Evolutionary conservation across 2,329 filamentous ascomycete species (phyloP).

Genomic region (Fusarium piperis): DNA sequence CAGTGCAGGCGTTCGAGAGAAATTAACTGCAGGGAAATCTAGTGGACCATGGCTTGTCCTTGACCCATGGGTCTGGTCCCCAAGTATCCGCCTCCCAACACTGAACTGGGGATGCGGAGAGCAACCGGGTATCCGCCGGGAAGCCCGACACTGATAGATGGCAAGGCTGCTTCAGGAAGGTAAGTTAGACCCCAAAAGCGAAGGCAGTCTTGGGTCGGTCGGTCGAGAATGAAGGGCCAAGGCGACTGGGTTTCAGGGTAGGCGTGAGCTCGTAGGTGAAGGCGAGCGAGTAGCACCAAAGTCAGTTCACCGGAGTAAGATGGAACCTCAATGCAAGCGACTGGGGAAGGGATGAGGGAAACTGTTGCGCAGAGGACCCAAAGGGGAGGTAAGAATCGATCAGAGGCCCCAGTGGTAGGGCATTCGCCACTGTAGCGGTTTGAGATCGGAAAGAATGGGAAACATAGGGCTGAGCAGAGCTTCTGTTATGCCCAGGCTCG

Average conservation of each 20-base stretch:
- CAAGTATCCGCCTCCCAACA: slow-evolving; percentile 8
- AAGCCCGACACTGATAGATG: neutral
- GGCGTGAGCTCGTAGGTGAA: neutral
- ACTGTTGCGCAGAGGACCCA: slow-evolving; percentile 1
- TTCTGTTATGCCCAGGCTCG: slow-evolving; percentile 27
- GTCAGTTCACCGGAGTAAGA: neutral
- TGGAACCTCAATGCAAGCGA: slow-evolving; percentile 1
- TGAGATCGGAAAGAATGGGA: slow-evolving; percentile 13
- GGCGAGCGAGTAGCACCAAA: slow-evolving; percentile 5
- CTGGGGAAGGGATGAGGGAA: neutral
- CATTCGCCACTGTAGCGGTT: slow-evolving; percentile 21
- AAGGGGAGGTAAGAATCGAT: slow-evolving; percentile 24
- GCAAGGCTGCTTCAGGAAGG: slow-evolving; percentile 14
- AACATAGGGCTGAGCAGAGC: slow-evolving; percentile 38
- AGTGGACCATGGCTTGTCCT: slow-evolving; percentile 37
- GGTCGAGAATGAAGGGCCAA: slow-evolving; percentile 10
- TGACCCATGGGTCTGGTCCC: slow-evolving; percentile 10
- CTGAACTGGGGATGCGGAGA: neutral
- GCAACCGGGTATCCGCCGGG: slow-evolving; percentile 1
- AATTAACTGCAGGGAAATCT: slow-evolving; percentile 27
- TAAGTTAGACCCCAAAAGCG: slow-evolving; percentile 7
- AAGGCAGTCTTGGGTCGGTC: slow-evolving; percentile 9
- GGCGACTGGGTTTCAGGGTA: slow-evolving; percentile 2
- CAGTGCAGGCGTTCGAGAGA: slow-evolving; percentile 18
- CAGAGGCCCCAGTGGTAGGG: neutral